Percentiles rank a stretch among this genome's conserved stretches.
These are phyloP conservation scores for Arthroderma uncinatum DNA, from an alignment of 2,329 filamentous ascomycete species.

Conservation along the genomic window DNA sequence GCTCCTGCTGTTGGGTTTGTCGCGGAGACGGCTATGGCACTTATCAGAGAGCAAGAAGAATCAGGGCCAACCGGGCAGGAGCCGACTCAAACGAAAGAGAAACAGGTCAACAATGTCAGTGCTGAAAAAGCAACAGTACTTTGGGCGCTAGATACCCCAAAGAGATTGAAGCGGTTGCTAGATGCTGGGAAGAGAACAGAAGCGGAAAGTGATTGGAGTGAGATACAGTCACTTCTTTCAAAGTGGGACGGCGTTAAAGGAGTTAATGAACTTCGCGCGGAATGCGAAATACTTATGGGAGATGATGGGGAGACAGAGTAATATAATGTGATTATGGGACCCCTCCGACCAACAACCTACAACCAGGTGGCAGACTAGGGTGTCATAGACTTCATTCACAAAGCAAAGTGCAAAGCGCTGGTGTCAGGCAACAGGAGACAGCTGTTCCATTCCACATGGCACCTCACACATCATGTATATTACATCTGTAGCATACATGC, in stretches of 20 bases:
- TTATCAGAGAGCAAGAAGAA: constrained; percentile 33
- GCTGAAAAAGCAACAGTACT: constrained; percentile 34
- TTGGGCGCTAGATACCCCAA: constrained; percentile 36
- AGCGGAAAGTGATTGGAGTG: constrained; percentile 34
- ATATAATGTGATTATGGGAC: neutral
- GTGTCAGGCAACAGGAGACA: neutral
- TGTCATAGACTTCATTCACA: neutral
- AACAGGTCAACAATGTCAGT: constrained; percentile 15
- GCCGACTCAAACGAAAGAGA: constrained; percentile 21
- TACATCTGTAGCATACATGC: no score
- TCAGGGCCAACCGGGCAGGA: constrained; percentile 16
- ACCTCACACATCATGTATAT: no score
- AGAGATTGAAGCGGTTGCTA: constrained; percentile 28
- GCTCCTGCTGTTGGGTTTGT: constrained; percentile 34
- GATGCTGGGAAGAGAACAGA: constrained; percentile 31
- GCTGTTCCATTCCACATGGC: no score
- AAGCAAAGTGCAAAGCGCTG: neutral
- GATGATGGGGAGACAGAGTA: constrained; percentile 1
- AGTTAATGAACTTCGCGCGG: constrained; percentile 29
- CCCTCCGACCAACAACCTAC: neutral
- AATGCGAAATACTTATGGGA: constrained; percentile 29
- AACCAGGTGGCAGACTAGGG: neutral
- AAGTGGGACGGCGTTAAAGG: constrained; percentile 36
- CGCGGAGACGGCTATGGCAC: constrained; percentile 32
- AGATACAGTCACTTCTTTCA: constrained; percentile 29